These are phyloP conservation scores for Centaurea solstitialis DNA, from an alignment of 129 eudicot species.

Conservation along the genomic window DNA sequence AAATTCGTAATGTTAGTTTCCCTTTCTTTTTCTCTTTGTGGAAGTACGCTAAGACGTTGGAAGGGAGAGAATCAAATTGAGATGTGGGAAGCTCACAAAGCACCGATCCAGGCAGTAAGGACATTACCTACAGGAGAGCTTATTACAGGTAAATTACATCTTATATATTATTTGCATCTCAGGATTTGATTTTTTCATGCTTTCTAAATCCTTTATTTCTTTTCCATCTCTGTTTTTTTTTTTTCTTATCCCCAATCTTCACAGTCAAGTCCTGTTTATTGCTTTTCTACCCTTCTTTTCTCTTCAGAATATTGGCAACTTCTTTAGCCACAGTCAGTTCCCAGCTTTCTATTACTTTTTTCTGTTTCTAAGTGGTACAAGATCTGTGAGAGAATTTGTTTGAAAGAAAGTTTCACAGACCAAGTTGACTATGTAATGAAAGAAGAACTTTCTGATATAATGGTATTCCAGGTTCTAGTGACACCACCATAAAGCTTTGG, in stretches of 20 bases:
- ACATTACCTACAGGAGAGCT: conserved; percentile 84
- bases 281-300: neutral
- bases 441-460: conserved; percentile 14
- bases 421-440: neutral
- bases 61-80: conserved; percentile 73
- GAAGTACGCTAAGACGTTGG: conserved; percentile 91
- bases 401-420: conserved; percentile 4
- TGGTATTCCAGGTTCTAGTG: conserved; percentile 85
- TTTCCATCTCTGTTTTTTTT: conserved; percentile 3
- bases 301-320: neutral
- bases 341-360: neutral
- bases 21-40: conserved; percentile 14
- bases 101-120: conserved; percentile 80
- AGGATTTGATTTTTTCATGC: neutral
- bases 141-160: conserved; percentile 64
- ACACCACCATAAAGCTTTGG: conserved; percentile 93
- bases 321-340: neutral
- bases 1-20: conserved; percentile 16
- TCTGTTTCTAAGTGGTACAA: neutral
- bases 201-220: neutral
- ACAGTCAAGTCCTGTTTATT: neutral
- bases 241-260: neutral
- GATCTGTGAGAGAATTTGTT: neutral
- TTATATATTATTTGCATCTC: neutral
- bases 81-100: conserved; percentile 82